Evolutionary conservation across 306 rosid genomes (phyloP).

Genomic region (Erythrophleum fordii): DNA sequence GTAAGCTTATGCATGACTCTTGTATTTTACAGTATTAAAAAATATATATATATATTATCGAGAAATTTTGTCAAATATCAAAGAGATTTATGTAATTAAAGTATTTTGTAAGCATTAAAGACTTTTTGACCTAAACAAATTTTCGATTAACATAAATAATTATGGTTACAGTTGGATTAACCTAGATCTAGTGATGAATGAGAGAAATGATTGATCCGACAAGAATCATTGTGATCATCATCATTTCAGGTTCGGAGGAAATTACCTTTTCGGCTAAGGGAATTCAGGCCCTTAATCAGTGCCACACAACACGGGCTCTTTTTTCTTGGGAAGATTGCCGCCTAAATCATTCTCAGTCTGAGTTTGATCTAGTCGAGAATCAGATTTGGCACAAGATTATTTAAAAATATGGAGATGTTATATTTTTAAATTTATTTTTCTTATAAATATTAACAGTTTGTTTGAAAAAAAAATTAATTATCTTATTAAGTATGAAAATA

Average conservation of each 20-base stretch:
- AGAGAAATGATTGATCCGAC: slow-evolving; percentile 6
- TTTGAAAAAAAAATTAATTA: no score
- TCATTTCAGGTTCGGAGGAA: slow-evolving; percentile 3
- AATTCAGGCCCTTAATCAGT: slow-evolving; percentile 14
- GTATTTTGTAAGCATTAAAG: background rate
- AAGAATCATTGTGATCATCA: slow-evolving; percentile 12
- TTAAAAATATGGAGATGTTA: no score
- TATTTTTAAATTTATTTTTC: no score
- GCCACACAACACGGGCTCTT: slow-evolving; percentile 16
- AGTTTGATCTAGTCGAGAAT: background rate
- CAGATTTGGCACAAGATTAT: no score
- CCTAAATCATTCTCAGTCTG: background rate
- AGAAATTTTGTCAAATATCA: background rate
- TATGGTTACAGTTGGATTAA: background rate
- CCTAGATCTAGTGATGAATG: background rate
- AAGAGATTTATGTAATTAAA: background rate
- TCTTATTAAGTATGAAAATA: no score
- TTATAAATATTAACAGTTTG: no score
- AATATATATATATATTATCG: no score
- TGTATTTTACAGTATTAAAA: no score
- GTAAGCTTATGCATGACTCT: background rate
- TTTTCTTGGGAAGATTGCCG: background rate
- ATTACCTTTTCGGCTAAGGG: background rate
- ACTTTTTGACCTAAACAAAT: background rate
- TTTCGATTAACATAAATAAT: background rate